A percentile compares a stretch with the other conserved stretches of the same genome.
Conservation (phyloP, 805 yeast species). For the Lachancea sp. region DNA sequence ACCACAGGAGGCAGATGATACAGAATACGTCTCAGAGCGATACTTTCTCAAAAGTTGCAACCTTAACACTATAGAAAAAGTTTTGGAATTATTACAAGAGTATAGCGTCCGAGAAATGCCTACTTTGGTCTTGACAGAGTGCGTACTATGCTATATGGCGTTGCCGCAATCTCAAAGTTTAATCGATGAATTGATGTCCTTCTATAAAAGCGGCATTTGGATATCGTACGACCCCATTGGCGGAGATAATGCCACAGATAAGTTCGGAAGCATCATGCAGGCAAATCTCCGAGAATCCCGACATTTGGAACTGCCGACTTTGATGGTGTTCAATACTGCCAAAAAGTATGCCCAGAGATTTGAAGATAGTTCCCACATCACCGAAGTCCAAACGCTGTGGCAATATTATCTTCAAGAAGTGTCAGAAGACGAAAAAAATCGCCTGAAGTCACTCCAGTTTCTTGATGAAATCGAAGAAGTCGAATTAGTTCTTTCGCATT, state of each 20-base stretch:
- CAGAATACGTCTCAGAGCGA: conserved; percentile 10
- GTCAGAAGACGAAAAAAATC: conserved; percentile 30
- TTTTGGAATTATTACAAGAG: conserved; percentile 24
- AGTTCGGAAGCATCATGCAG: conserved; percentile 51
- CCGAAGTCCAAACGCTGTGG: conserved; percentile 32
- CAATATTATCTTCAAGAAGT: conserved; percentile 32
- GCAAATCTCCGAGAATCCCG: conserved; percentile 44
- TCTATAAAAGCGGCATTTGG: conserved; percentile 23
- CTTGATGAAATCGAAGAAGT: conserved; percentile 58
- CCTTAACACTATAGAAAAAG: conserved; percentile 27
- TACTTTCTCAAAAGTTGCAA: conserved; percentile 33
- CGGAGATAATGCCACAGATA: conserved; percentile 36
- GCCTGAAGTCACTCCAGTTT: conserved; percentile 44
- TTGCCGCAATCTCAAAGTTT: conserved; percentile 38
- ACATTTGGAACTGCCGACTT: conserved; percentile 38
- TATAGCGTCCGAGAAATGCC: conserved; percentile 30
- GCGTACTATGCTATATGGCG: conserved; percentile 49
- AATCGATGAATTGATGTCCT: conserved; percentile 30
- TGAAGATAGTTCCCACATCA: background rate
- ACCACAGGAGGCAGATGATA: background rate
- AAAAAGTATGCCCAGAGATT: conserved; percentile 25
- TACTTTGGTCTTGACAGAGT: conserved; percentile 50
- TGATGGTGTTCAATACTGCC: conserved; percentile 36
- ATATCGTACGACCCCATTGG: conserved; percentile 58
- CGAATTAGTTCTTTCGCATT: conserved; percentile 45